A percentile compares a stretch with the other conserved stretches of the same genome.
These are phyloP conservation scores for Nicotiana knightiana DNA, from an alignment of 257 asterid genomes.

Conservation along the genomic window DNA sequence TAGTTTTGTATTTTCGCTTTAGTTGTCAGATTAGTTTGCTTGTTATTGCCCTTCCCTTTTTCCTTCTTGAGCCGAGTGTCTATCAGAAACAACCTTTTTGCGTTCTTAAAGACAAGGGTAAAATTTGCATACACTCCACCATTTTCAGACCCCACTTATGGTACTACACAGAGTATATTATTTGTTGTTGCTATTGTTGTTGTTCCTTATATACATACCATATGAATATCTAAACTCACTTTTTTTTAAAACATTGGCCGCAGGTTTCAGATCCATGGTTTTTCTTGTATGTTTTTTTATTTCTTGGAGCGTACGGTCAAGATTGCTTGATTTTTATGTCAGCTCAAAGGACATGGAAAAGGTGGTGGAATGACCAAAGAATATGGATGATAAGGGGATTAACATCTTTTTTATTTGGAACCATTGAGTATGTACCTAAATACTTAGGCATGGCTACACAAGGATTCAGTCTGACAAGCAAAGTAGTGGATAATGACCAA, in stretches of 20 bases:
- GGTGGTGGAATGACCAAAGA: slow-evolving; percentile 90
- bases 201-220: too few species aligned
- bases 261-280: slow-evolving; percentile 64
- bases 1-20: too few species aligned
- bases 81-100: too few species aligned
- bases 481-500: slow-evolving; percentile 44
- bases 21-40: too few species aligned
- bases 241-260: not conserved
- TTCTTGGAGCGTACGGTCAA: slow-evolving; percentile 66
- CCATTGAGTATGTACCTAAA: slow-evolving; percentile 40
- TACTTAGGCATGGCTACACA: slow-evolving; percentile 43
- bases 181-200: too few species aligned
- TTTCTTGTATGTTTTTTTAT: slow-evolving; percentile 41
- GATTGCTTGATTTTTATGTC: slow-evolving; percentile 51
- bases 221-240: too few species aligned
- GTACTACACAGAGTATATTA: too few species aligned
- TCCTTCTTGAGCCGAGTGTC: too few species aligned
- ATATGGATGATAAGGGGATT: slow-evolving; percentile 63
- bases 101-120: too few species aligned
- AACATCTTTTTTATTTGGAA: slow-evolving; percentile 46
- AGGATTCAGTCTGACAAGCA: slow-evolving; percentile 63
- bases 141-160: too few species aligned
- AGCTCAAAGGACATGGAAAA: slow-evolving; percentile 31
- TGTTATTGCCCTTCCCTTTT: too few species aligned
- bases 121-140: too few species aligned